These are phyloP conservation scores for Populus hybrid DNA, from an alignment of 441 rosid species.

Conservation along the genomic window DNA sequence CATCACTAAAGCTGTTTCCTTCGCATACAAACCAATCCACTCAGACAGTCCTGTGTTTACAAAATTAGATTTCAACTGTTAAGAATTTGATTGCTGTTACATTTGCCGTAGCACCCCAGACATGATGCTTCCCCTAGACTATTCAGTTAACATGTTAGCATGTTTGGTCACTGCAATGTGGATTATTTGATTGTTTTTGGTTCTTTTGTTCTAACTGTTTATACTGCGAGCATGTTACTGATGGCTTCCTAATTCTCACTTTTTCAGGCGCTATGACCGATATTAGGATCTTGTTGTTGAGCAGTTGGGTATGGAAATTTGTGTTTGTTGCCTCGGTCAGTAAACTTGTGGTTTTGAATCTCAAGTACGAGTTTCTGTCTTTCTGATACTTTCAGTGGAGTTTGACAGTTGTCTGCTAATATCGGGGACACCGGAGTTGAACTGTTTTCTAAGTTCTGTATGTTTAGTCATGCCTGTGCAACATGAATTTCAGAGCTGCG, in stretches of 20 bases:
- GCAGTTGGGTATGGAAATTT: conserved; percentile 17
- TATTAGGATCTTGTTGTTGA: conserved; percentile 29
- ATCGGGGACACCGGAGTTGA: conserved; percentile 10
- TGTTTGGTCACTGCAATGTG: not conserved
- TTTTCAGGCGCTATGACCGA: conserved; percentile 51
- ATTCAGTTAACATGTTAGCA: not conserved
- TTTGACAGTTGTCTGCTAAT: conserved; percentile 14
- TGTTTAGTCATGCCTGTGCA: not conserved
- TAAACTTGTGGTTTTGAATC: conserved; percentile 16
- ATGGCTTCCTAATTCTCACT: not conserved
- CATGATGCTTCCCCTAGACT: not conserved
- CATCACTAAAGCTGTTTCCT: too few relatives aligned
- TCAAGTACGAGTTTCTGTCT: conserved; percentile 15
- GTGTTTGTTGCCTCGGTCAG: conserved; percentile 19
- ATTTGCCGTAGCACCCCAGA: not conserved
- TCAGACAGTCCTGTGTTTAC: not conserved
- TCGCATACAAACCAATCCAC: not conserved
- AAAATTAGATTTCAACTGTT: not conserved
- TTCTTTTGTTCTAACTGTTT: not conserved
- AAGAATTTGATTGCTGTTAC: not conserved
- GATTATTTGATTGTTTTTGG: not conserved
- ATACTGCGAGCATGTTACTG: not conserved
- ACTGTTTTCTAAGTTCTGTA: not conserved
- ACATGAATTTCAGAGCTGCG: not conserved
- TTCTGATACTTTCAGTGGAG: conserved; percentile 18